Percentiles rank a stretch among this genome's conserved stretches.
Conservation (phyloP, 495 filamentous ascomycete species). For the Talaromyces stipitatus region DNA sequence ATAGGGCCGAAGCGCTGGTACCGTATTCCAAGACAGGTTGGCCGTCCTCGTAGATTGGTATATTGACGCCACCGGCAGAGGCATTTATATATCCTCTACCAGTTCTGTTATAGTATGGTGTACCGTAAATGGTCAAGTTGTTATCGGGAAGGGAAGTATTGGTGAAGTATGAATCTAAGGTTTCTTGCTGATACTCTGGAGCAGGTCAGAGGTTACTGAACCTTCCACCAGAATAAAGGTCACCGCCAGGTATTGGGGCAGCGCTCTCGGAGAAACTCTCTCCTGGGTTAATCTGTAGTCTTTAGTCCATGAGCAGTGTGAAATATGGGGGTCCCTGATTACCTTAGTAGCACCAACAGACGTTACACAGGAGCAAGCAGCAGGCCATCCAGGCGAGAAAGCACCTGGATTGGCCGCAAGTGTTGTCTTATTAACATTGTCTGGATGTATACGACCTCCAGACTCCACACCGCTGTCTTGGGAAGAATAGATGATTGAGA, state of each 20-base stretch:
- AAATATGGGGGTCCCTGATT: constrained; percentile 8
- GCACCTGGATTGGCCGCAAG: constrained; percentile 6
- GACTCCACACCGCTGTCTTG: constrained; percentile 25
- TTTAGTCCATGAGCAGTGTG: background rate
- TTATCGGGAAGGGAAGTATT: constrained; percentile 8
- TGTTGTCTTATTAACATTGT: background rate
- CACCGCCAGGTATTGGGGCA: constrained; percentile 18
- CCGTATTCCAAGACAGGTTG: constrained; percentile 7
- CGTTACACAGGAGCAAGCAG: constrained; percentile 17
- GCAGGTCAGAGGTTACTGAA: constrained; percentile 37
- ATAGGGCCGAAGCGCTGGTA: constrained; percentile 19
- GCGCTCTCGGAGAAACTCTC: background rate
- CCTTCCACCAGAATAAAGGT: constrained; percentile 36
- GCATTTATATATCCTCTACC: constrained; percentile 70
- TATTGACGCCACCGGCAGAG: constrained; percentile 26
- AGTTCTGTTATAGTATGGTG: constrained; percentile 28
- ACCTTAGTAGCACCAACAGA: constrained; percentile 34
- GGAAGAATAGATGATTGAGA: constrained; percentile 28
- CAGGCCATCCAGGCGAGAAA: constrained; percentile 27
- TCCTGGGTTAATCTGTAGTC: background rate
- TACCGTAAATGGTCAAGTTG: constrained; percentile 1
- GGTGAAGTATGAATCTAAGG: constrained; percentile 17
- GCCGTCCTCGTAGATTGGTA: constrained; percentile 14
- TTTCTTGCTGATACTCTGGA: constrained; percentile 11
- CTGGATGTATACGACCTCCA: background rate